Base-by-base conservation (phyloP, 1,284 basidiomycete genomes). In the Leccinum subrobustum region DNA sequence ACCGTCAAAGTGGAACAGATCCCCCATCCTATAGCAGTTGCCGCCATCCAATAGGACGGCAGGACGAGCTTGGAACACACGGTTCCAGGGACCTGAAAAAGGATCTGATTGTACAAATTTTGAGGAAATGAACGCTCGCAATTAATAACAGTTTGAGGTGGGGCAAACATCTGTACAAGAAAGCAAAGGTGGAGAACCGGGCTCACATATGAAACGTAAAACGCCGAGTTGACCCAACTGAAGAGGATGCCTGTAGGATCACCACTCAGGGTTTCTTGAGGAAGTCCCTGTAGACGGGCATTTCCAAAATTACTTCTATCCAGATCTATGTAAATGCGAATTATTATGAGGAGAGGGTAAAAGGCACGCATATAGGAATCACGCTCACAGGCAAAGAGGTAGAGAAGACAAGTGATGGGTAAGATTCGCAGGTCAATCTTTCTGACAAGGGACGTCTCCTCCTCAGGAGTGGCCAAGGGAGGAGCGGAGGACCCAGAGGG, bases 241-340 rank as follows among this genome's bases (percentile, higher is more conserved):
- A 83, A 92, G 20, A 83, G 75, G 18, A 77, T 65, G 3, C 89
- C 90, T 0, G 82, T 85, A 0, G 81, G 80, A 68, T 92, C 89
- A 4, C 89, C 88, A 25, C 78, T 75, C 2, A 92, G 81, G 7
- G 80, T 73, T 67, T 91, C 88, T 47, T 83, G 72, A 6, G 86
- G 81, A 1, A 91, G 77, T 4, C 86, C 86, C 73, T 89, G 89
- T 27, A 92, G 74, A 56, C 89, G 81, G n/a, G 90, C 90, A 70
- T 91, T 91, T 6, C 89, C 89, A 52, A 92, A 69, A 63, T 91
- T 91, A 7, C 84, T 84, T 59, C 89, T 81, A 67, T 91, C 89
- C 59, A 91, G 75, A 67, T 83, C 88, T 91, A 63, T 20, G 51
- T 53, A 14, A 23, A 42, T 47, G 29, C 14, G 18, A 20, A 44